phyloP scores from a whole-genome alignment of 192 early-diverging fungal species.

The Rhizoclosmatium sp. region DNA sequence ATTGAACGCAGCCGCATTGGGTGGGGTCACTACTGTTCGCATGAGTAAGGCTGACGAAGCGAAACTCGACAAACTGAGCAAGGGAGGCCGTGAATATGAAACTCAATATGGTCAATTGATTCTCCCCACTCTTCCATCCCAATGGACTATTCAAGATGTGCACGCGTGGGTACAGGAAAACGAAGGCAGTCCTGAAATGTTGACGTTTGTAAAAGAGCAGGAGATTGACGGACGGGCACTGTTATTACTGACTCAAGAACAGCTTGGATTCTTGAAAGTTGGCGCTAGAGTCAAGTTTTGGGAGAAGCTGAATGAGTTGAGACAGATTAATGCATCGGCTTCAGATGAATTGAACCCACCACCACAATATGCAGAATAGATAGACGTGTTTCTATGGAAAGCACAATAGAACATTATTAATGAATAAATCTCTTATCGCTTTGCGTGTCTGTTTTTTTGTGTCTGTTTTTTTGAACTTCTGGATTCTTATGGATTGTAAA shows the following conservation, averaged over 20 bases:
- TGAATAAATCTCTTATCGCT: no score
- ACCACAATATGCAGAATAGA: no score
- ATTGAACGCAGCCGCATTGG: no score
- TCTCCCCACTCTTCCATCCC: neutral
- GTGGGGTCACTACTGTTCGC: no score
- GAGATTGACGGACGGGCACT: conserved; percentile 1
- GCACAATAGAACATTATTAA: no score
- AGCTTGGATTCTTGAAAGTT: neutral
- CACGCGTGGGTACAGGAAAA: neutral
- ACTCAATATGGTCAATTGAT: neutral
- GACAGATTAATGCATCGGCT: neutral
- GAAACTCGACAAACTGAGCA: no score
- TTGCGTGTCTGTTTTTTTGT: no score
- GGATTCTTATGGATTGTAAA: no score
- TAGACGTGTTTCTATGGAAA: no score
- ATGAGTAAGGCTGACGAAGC: no score
- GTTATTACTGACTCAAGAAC: neutral
- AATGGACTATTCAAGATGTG: neutral
- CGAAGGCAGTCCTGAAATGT: neutral
- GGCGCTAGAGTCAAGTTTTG: neutral
- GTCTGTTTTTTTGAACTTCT: no score
- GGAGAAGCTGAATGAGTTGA: neutral
- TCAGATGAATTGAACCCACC: neutral
- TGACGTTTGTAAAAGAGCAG: neutral
- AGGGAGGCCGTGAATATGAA: no score